Percentiles rank a stretch among this genome's conserved stretches.
phyloP scores from a whole-genome alignment of 345 rosid species.

The Cardamine chenopodiifolia region DNA sequence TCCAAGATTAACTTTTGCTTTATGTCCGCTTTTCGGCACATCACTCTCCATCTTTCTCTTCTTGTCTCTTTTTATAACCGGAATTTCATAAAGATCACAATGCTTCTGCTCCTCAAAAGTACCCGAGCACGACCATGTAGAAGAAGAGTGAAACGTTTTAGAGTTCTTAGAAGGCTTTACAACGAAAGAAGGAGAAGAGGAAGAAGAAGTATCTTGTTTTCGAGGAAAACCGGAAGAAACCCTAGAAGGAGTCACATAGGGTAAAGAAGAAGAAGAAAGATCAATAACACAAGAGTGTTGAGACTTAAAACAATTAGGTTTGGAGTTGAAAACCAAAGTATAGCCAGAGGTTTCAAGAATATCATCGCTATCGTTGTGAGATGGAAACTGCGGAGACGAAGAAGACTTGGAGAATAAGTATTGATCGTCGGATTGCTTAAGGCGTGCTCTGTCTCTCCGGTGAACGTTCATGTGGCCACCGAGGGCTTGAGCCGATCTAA shows the following conservation, averaged over 20 bases:
- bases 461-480: conserved; percentile 98
- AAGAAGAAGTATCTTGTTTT: conserved; percentile 43
- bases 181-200: conserved; percentile 41
- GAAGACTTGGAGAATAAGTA: conserved; percentile 41
- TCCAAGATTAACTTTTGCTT: conserved; percentile 46
- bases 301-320: conserved; percentile 53
- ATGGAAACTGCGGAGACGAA: conserved; percentile 47
- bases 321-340: conserved; percentile 59
- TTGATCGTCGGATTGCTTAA: conserved; percentile 62
- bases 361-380: conserved; percentile 44
- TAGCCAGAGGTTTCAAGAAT: conserved; percentile 39
- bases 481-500: conserved; percentile 87
- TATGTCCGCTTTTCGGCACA: conserved; percentile 39
- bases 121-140: conserved; percentile 34
- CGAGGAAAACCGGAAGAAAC: conserved; percentile 50
- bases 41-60: conserved; percentile 39
- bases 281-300: conserved; percentile 39
- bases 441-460: conserved; percentile 88
- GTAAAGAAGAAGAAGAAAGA: conserved; percentile 42
- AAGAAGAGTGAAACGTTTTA: conserved; percentile 32
- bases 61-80: conserved; percentile 43
- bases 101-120: conserved; percentile 35
- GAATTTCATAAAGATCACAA: conserved; percentile 40
- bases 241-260: conserved; percentile 47
- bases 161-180: conserved; percentile 40